Conservation (phyloP, 495 filamentous ascomycete species). For the Friedmanniomyces endolithicus region DNA sequence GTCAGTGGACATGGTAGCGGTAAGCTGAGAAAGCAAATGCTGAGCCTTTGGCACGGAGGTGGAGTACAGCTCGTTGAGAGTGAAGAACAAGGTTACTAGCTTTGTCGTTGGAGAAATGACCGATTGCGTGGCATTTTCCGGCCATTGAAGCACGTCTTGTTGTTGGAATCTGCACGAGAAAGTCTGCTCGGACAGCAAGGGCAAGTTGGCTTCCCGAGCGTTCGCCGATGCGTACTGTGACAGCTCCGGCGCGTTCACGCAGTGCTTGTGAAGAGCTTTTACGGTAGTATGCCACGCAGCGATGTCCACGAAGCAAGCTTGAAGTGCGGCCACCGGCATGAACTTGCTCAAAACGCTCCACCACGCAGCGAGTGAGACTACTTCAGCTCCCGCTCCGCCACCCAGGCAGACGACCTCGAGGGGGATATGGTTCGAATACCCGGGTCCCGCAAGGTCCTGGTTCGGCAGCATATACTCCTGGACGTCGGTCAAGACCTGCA, state of each 20-base stretch:
- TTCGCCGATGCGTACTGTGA: conserved; percentile 46
- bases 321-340: conserved; percentile 24
- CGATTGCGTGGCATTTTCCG: conserved; percentile 30
- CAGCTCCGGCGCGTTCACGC: conserved; percentile 37
- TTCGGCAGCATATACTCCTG: conserved; percentile 26
- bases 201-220: conserved; percentile 33
- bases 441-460: not conserved
- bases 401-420: conserved; percentile 54
- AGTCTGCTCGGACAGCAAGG: conserved; percentile 28
- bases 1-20: conserved; percentile 40
- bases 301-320: conserved; percentile 62
- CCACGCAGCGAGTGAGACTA: conserved; percentile 59
- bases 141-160: conserved; percentile 48
- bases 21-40: conserved; percentile 54
- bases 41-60: conserved; percentile 64
- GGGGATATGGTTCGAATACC: not conserved
- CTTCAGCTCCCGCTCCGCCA: conserved; percentile 75
- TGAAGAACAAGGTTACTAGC: conserved; percentile 80
- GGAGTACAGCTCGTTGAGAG: conserved; percentile 88
- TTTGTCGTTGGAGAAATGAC: conserved; percentile 31
- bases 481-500: conserved; percentile 44
- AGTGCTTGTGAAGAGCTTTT: conserved; percentile 34
- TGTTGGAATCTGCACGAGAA: conserved; percentile 44
- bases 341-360: conserved; percentile 24
- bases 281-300: conserved; percentile 62